phyloP scores from a whole-genome alignment of 257 asterid genomes.

The Lycium ferocissimum region DNA sequence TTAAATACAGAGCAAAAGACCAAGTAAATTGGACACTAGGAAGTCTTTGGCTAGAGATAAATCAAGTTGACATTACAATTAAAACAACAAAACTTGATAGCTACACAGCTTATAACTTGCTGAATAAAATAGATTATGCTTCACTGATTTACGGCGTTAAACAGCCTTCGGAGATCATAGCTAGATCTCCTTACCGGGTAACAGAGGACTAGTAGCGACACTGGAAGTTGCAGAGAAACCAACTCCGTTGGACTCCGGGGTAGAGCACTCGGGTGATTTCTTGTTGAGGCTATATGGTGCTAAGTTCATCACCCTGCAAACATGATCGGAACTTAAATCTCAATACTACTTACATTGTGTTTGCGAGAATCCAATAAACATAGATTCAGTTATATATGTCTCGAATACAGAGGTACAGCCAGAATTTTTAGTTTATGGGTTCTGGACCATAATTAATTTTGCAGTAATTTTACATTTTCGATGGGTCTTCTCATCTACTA shows the following conservation, averaged over 20 bases:
- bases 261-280: conserved; percentile 43
- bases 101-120: conserved; percentile 19
- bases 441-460: neutral
- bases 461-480: neutral
- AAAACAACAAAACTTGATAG: conserved; percentile 24
- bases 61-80: conserved; percentile 11
- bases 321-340: neutral
- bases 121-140: conserved; percentile 32
- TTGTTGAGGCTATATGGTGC: conserved; percentile 61
- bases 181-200: conserved; percentile 41
- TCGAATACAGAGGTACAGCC: neutral
- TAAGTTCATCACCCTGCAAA: conserved; percentile 64
- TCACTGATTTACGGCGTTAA: neutral
- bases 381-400: neutral
- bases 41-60: conserved; percentile 26
- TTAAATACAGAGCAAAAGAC: neutral
- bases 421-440: too few species aligned
- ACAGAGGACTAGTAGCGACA: conserved; percentile 48
- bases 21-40: conserved; percentile 22
- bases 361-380: neutral
- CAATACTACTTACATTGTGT: neutral
- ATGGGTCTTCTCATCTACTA: neutral
- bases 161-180: conserved; percentile 22
- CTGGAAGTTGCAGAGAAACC: conserved; percentile 57
- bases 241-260: conserved; percentile 45